Percentiles rank a stretch among this genome's conserved stretches.
phyloP scores from a whole-genome alignment of 2,329 filamentous ascomycete species.

The Aspergillus sp. region DNA sequence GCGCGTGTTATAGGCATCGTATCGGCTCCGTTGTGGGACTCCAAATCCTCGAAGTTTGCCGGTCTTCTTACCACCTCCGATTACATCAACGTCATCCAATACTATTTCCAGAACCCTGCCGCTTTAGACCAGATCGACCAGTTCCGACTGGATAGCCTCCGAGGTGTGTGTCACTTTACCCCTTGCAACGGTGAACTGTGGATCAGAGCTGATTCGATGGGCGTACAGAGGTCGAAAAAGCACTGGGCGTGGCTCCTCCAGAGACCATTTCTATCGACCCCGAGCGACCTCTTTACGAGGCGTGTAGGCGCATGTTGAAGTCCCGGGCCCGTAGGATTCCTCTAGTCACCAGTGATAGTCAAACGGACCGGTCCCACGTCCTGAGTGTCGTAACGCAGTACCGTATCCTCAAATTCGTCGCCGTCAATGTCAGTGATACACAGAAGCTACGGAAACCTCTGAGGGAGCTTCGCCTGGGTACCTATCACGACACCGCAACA shows the following conservation, averaged over 20 bases:
- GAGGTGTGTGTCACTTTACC: constrained; percentile 56
- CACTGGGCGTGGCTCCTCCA: constrained; percentile 82
- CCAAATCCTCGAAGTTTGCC: constrained; percentile 84
- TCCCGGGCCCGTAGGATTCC: constrained; percentile 91
- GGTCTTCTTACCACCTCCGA: constrained; percentile 92
- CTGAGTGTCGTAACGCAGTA: constrained; percentile 98
- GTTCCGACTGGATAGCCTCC: constrained; percentile 84
- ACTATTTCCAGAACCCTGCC: constrained; percentile 96
- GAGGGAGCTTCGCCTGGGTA: constrained; percentile 77
- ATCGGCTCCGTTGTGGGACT: constrained; percentile 95
- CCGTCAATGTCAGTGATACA: constrained; percentile 88
- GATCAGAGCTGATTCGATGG: no score
- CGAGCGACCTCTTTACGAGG: constrained; percentile 85
- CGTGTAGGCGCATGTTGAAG: constrained; percentile 87
- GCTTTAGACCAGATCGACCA: constrained; percentile 86
- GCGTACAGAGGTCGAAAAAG: constrained; percentile 79
- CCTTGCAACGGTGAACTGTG: neutral
- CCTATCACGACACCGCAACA: constrained; percentile 74
- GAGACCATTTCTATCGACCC: constrained; percentile 97
- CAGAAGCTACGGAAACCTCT: constrained; percentile 84
- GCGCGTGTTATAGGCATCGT: constrained; percentile 68
- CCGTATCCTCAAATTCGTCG: constrained; percentile 96
- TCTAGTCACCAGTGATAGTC: constrained; percentile 87
- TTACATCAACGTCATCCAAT: constrained; percentile 98
- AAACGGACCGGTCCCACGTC: constrained; percentile 86